A percentile compares a stretch with the other conserved stretches of the same genome.
phyloP scores from a whole-genome alignment of 2,329 filamentous ascomycete species.

The Aspergillus sp. region DNA sequence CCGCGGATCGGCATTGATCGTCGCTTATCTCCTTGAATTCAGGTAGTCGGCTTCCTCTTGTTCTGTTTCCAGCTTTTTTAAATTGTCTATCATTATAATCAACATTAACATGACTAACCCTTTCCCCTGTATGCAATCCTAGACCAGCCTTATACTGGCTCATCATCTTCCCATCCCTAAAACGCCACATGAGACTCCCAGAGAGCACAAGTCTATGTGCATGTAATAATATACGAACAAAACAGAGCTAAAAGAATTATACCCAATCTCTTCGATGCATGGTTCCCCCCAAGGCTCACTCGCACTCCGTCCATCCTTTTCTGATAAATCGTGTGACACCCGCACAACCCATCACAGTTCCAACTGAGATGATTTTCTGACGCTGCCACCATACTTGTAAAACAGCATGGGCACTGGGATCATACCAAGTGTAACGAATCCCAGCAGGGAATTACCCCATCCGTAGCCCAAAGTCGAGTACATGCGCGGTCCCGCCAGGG shows the following conservation, averaged over 20 bases:
- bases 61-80: too few species aligned
- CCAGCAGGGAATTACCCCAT: conserved; percentile 4
- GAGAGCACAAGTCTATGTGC: not conserved
- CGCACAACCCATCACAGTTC: not conserved
- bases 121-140: not conserved
- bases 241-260: not conserved
- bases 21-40: too few species aligned
- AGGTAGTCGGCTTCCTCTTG: too few species aligned
- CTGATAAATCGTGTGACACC: not conserved
- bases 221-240: not conserved
- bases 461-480: not conserved
- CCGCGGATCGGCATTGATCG: too few species aligned
- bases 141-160: not conserved
- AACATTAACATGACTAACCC: not conserved
- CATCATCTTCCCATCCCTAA: not conserved
- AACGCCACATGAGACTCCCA: not conserved
- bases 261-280: not conserved
- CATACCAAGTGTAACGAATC: not conserved
- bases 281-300: not conserved
- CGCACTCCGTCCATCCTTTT: too few species aligned
- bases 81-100: too few species aligned
- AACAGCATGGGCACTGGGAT: not conserved
- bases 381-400: not conserved
- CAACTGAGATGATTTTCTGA: not conserved
- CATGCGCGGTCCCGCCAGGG: conserved; percentile 1